Percentiles rank a stretch among this genome's conserved stretches.
Conservation (phyloP, 1,139 yeast species). For the Arxiozyma slooffiae region DNA sequence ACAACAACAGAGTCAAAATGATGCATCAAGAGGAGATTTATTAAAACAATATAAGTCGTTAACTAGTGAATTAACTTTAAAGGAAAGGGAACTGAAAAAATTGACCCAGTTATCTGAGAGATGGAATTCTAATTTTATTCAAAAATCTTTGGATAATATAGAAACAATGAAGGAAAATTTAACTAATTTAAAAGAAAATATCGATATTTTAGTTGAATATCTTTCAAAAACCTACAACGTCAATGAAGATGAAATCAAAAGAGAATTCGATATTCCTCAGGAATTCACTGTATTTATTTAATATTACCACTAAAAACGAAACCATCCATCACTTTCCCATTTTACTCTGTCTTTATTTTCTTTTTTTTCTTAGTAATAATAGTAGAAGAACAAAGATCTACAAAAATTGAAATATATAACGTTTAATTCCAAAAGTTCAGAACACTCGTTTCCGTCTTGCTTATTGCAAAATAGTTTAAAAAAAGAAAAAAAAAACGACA, state of each 20-base stretch:
- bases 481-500: slow-evolving; percentile 19
- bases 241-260: slow-evolving; percentile 13
- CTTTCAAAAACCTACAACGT: slow-evolving; percentile 15
- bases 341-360: too few relatives aligned
- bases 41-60: not conserved
- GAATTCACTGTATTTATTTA: slow-evolving; percentile 13
- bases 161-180: slow-evolving; percentile 7
- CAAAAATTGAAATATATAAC: too few relatives aligned
- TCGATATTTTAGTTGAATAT: slow-evolving; percentile 20
- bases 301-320: not conserved
- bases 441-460: too few relatives aligned
- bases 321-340: too few relatives aligned
- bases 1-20: not conserved
- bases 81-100: not conserved
- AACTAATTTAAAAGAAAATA: slow-evolving; percentile 20
- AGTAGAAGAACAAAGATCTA: slow-evolving; percentile 5
- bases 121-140: not conserved
- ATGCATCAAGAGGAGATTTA: not conserved
- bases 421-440: slow-evolving; percentile 30
- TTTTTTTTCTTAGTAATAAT: not conserved
- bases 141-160: not conserved
- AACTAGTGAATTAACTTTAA: not conserved
- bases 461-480: too few relatives aligned
- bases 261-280: slow-evolving; percentile 17
- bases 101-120: not conserved